A percentile compares a stretch with the other conserved stretches of the same genome.
Evolutionary conservation across 495 filamentous ascomycete species (phyloP).

Genomic region (Talaromyces thailandensis): DNA sequence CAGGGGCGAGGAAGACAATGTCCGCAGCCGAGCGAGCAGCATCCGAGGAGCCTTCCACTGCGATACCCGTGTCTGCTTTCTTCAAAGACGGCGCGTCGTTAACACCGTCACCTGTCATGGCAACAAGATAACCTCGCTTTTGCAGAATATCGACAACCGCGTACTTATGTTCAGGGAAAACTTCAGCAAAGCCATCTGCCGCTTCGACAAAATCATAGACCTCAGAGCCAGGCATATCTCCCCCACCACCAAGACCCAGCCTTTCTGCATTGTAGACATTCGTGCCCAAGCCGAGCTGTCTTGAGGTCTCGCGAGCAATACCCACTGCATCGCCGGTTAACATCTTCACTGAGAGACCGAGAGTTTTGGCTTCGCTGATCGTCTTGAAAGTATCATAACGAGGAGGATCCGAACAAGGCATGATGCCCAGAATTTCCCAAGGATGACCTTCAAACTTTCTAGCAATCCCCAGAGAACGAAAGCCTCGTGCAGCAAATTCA

Average conservation of each 20-base stretch:
- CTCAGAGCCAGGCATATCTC: slow-evolving; percentile 85
- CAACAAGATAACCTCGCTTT: slow-evolving; percentile 88
- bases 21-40: slow-evolving; percentile 88
- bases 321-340: slow-evolving; percentile 92
- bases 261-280: slow-evolving; percentile 92
- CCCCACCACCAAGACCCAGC: slow-evolving; percentile 74
- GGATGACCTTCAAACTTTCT: slow-evolving; percentile 66
- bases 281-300: slow-evolving; percentile 82
- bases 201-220: slow-evolving; percentile 91
- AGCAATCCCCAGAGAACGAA: slow-evolving; percentile 85
- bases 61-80: slow-evolving; percentile 83
- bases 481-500: slow-evolving; percentile 85
- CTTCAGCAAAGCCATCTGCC: slow-evolving; percentile 90
- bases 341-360: slow-evolving; percentile 92
- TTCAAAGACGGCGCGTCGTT: slow-evolving; percentile 95
- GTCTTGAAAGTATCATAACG: slow-evolving; percentile 86
- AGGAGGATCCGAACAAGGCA: slow-evolving; percentile 88
- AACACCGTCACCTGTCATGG: slow-evolving; percentile 98
- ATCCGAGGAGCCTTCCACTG: slow-evolving; percentile 88
- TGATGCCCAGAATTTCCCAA: slow-evolving; percentile 91
- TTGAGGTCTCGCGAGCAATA: slow-evolving; percentile 85
- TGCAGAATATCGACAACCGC: slow-evolving; percentile 94
- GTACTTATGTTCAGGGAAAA: slow-evolving; percentile 96
- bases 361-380: slow-evolving; percentile 77
- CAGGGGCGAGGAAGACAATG: slow-evolving; percentile 87